Evolutionary conservation across 352 stramenopile species (phyloP), one percentile per base, ranked within the genome.

Genomic region (Plasmopara viticola): DNA sequence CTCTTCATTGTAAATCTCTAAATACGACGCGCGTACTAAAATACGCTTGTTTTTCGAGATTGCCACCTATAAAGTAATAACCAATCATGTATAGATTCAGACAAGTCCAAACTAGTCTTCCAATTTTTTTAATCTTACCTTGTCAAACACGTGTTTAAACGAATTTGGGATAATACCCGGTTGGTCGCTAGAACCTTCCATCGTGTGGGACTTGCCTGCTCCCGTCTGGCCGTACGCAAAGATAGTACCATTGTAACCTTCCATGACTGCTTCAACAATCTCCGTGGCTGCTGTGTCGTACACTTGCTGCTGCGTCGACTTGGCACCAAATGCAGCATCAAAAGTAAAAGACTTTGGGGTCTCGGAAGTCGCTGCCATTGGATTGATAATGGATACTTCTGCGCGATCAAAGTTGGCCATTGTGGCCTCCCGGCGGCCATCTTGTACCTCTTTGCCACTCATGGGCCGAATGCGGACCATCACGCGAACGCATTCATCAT

Each of bases 1-100:
- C 57, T 98, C 91, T 77, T 99, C 95, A 64, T 98, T 98, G 75
- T 99, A 98, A 54, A 98, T 98, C 64, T 99, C 94, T 34, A 98
- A 75, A 58, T 98, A 98, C 13, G 83, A 97, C 7, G 94, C 88
- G 37, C 94, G 82, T 18, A 99, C 95, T 28, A 98, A 75, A 60
- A 97, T 98, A 59, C 97, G 94, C 47, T 97, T 95, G 60, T 95
- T 94, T 35, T 87, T 88, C 12, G 82, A 84, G 54, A 90, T 91
- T 12, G 81, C 78, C 10, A 35, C 31, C 31, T 35, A 35, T 12
- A 35, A 35, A 12, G 10, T 35, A 35, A 35, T 34, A 90, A 72
- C 47, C 51, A 39, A 15, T 42, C 18, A 20, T 17, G 9, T 42
- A 35, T 35, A 35, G 2, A 35, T 12, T 12, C 6, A 35, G 31